Conservation (phyloP, 257 asterid genomes). For the Echium plantagineum region DNA sequence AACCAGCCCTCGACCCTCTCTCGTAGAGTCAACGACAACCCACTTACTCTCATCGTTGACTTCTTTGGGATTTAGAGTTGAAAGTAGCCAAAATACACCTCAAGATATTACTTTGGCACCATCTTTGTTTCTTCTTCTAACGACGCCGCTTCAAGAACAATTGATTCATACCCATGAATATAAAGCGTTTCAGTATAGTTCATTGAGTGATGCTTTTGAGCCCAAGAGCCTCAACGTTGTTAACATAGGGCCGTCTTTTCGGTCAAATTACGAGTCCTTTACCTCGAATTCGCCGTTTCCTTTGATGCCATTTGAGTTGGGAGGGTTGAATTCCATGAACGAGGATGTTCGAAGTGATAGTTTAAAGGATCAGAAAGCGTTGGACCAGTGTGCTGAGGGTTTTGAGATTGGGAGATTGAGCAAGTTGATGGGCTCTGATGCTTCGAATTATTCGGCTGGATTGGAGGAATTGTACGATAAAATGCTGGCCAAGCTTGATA, state of each 20-base stretch:
- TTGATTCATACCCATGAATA: conserved; percentile 75
- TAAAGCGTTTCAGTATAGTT: conserved; percentile 48
- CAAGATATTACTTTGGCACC: conserved; percentile 43
- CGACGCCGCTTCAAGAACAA: conserved; percentile 76
- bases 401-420: conserved; percentile 54
- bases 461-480: conserved; percentile 66
- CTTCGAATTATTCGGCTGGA: conserved; percentile 38
- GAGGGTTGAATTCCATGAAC: conserved; percentile 44
- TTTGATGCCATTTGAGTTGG: conserved; percentile 33
- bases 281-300: conserved; percentile 62
- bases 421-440: conserved; percentile 47
- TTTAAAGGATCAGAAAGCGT: conserved; percentile 42
- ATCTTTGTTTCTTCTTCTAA: conserved; percentile 55
- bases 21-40: conserved; percentile 34
- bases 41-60: conserved; percentile 33
- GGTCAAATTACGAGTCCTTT: conserved; percentile 65
- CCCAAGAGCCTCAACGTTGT: conserved; percentile 47
- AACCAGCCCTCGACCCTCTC: conserved; percentile 34
- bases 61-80: conserved; percentile 30
- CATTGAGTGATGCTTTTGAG: conserved; percentile 33
- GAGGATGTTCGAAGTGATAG: conserved; percentile 43
- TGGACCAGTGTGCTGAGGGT: conserved; percentile 56
- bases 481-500: conserved; percentile 69
- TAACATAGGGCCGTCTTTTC: conserved; percentile 75
- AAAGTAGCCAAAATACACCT: conserved; percentile 31